Evolutionary conservation across 768 basidiomycete species (phyloP).

Genomic region (Cystoderma amianthinum): DNA sequence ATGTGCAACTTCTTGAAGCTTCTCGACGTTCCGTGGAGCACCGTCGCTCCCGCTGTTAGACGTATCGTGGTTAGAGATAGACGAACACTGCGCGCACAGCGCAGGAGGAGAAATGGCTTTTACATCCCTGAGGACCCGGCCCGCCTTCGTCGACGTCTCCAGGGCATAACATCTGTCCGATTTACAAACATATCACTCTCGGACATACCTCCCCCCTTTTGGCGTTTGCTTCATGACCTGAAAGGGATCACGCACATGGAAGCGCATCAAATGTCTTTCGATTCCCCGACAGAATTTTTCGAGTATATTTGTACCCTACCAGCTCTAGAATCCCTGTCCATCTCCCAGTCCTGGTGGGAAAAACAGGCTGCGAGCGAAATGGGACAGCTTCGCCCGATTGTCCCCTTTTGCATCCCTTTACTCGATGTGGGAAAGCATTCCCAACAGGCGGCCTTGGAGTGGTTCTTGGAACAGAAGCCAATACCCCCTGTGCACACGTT

Average conservation of each 20-base stretch:
- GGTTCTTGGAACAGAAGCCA: constrained; percentile 15
- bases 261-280: constrained; percentile 15
- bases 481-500: constrained; percentile 12
- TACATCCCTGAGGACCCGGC: constrained; percentile 10
- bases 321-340: constrained; percentile 16
- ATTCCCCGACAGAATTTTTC: constrained; percentile 16
- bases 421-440: constrained; percentile 13
- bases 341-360: constrained; percentile 17
- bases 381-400: constrained; percentile 7
- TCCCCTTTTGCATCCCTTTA: constrained; percentile 12
- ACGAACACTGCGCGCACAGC: background rate
- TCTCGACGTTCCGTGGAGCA: constrained; percentile 20
- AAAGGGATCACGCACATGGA: constrained; percentile 18
- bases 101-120: constrained; percentile 1
- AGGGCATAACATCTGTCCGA: constrained; percentile 11
- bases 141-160: constrained; percentile 8
- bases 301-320: constrained; percentile 19
- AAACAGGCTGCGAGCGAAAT: constrained; percentile 5
- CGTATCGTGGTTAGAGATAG: constrained; percentile 12
- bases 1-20: constrained; percentile 17
- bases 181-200: constrained; percentile 17
- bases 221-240: constrained; percentile 16
- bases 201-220: constrained; percentile 18
- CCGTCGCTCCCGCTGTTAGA: constrained; percentile 15
- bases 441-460: constrained; percentile 11